A percentile compares a stretch with the other conserved stretches of the same genome.
Evolutionary conservation across 805 yeast genomes (phyloP).

Genomic region (Candida pseudoglaebosa): DNA sequence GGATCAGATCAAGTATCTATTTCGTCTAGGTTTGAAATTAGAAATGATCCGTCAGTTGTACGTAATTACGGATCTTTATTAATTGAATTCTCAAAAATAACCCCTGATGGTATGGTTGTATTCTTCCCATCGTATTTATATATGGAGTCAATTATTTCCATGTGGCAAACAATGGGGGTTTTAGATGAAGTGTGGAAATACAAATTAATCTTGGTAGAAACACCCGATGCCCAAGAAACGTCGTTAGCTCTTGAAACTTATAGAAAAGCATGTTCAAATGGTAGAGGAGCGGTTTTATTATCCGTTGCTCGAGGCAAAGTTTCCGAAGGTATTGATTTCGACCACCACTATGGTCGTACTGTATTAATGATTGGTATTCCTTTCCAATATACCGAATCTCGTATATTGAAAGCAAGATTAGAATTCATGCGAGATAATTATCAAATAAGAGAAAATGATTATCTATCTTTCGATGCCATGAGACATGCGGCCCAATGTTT

Average conservation of each 20-base stretch:
- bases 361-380: constrained; percentile 99
- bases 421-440: constrained; percentile 91
- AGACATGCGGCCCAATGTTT: constrained; percentile 98
- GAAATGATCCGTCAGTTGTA: constrained; percentile 97
- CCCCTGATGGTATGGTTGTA: constrained; percentile 98
- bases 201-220: constrained; percentile 89
- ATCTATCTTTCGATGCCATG: constrained; percentile 97
- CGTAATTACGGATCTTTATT: constrained; percentile 92
- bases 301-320: constrained; percentile 99
- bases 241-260: constrained; percentile 93
- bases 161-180: constrained; percentile 99
- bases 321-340: constrained; percentile 98
- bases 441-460: constrained; percentile 90
- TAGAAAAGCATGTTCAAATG: constrained; percentile 94
- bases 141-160: constrained; percentile 96
- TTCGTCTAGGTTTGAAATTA: constrained; percentile 90
- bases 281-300: constrained; percentile 92
- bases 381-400: constrained; percentile 96
- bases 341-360: constrained; percentile 95
- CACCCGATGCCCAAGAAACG: constrained; percentile 99
- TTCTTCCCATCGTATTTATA: constrained; percentile 95
- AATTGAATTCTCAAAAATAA: constrained; percentile 88
- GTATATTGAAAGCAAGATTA: constrained; percentile 89
- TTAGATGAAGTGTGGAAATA: constrained; percentile 98
- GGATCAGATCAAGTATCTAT: constrained; percentile 98